Evolutionary conservation across 1,284 basidiomycete genomes (phyloP).

Genomic region (Ceratobasidium sp.): DNA sequence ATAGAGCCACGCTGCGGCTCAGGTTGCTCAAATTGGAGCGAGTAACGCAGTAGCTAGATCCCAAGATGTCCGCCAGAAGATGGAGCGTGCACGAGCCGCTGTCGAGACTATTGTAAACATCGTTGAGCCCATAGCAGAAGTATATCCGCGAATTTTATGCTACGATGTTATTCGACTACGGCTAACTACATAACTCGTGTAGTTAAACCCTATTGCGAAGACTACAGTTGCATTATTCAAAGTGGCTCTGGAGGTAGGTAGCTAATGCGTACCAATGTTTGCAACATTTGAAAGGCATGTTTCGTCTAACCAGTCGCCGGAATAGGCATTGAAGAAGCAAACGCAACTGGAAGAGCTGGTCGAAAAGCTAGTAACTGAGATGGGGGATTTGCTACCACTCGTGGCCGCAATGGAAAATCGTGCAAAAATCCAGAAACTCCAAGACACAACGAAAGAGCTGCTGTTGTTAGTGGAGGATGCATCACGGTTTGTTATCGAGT

Average conservation of each 20-base stretch:
- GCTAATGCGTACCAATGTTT: background rate
- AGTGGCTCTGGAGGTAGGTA: constrained; percentile 11
- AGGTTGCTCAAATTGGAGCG: no score
- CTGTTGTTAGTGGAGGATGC: constrained; percentile 20
- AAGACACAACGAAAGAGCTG: background rate
- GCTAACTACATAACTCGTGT: no score
- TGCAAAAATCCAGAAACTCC: background rate
- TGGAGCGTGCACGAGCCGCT: no score
- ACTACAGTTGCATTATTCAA: background rate
- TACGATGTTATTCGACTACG: no score
- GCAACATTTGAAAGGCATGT: no score
- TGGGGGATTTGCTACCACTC: background rate
- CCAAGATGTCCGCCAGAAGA: no score
- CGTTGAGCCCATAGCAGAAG: background rate
- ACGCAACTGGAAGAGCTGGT: constrained; percentile 3
- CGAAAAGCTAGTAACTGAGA: background rate
- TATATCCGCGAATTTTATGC: no score
- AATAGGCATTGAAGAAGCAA: constrained; percentile 16
- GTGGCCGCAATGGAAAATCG: background rate
- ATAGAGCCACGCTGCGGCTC: no score
- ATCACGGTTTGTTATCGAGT: constrained; percentile 15
- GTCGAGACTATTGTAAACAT: background rate
- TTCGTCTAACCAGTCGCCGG: background rate
- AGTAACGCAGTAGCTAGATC: no score
- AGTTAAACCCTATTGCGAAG: constrained; percentile 2